Evolutionary conservation across 306 rosid genomes (phyloP).

Genomic region (Psophocarpus tetragonolobus): DNA sequence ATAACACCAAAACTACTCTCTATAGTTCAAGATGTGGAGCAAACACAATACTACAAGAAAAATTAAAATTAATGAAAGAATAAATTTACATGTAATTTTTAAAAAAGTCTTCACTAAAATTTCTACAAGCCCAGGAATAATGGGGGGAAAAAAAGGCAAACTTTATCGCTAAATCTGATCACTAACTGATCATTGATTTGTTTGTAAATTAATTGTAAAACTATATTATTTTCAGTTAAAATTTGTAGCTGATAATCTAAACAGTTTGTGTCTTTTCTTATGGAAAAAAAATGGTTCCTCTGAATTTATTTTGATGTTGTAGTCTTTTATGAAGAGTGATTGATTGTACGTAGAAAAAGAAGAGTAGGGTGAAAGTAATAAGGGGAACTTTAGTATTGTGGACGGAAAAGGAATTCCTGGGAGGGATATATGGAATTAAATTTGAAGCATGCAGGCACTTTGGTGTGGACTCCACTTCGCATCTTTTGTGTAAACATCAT

Average conservation of each 20-base stretch:
- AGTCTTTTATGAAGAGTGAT: neutral
- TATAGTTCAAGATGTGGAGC: too few relatives aligned
- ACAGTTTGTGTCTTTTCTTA: neutral
- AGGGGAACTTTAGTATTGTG: neutral
- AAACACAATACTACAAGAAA: too few relatives aligned
- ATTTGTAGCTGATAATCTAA: neutral
- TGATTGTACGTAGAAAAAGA: neutral
- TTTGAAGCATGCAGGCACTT: neutral
- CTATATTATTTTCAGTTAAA: neutral
- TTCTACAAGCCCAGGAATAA: too few relatives aligned
- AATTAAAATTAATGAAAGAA: too few relatives aligned
- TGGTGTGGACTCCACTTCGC: neutral
- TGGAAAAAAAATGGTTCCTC: neutral
- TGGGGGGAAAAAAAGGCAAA: too few relatives aligned
- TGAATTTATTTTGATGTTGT: neutral
- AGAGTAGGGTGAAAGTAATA: neutral
- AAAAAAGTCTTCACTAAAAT: too few relatives aligned
- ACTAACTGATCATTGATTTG: too few relatives aligned
- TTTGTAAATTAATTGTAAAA: too few relatives aligned
- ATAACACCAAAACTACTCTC: too few relatives aligned
- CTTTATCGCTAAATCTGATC: too few relatives aligned
- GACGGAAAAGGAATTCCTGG: neutral
- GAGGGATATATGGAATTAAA: neutral
- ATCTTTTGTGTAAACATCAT: slow-evolving; percentile 13
- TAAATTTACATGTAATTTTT: too few relatives aligned